phyloP scores from a whole-genome alignment of 2,329 filamentous ascomycete genomes.

The Alternaria hordeiaustralica region DNA sequence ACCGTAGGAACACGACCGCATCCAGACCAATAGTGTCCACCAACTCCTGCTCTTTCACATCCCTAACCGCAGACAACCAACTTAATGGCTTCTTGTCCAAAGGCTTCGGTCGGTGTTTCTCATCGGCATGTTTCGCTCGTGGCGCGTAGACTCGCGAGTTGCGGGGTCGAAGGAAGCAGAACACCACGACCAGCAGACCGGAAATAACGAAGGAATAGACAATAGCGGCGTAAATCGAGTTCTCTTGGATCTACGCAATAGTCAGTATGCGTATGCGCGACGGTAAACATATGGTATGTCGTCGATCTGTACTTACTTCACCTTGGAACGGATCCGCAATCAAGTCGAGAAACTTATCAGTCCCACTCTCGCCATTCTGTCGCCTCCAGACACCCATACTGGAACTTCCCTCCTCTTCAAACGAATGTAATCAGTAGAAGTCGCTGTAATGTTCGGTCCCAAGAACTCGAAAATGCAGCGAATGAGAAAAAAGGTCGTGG shows the following conservation, averaged over 20 bases:
- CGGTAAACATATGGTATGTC: background rate
- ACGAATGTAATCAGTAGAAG: slow-evolving; percentile 4
- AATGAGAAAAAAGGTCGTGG: background rate
- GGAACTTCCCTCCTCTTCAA: background rate
- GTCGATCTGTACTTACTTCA: slow-evolving; percentile 23
- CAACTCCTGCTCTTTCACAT: slow-evolving; percentile 76
- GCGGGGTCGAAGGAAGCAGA: slow-evolving; percentile 88
- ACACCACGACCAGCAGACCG: slow-evolving; percentile 74
- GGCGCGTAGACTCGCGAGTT: slow-evolving; percentile 93
- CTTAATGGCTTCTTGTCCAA: slow-evolving; percentile 85
- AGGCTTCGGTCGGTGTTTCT: slow-evolving; percentile 83
- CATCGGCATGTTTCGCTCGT: slow-evolving; percentile 89
- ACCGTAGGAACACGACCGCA: slow-evolving; percentile 86
- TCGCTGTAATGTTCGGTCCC: background rate
- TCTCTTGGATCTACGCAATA: slow-evolving; percentile 58
- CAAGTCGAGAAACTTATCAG: slow-evolving; percentile 49
- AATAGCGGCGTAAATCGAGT: slow-evolving; percentile 79
- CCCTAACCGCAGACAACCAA: slow-evolving; percentile 80
- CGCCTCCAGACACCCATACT: slow-evolving; percentile 21
- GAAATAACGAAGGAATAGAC: slow-evolving; percentile 81
- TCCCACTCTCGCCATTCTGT: slow-evolving; percentile 21
- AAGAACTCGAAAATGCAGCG: background rate
- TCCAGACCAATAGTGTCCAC: slow-evolving; percentile 88
- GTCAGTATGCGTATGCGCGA: background rate
- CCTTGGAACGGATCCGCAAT: slow-evolving; percentile 51